Base-by-base conservation (phyloP, 441 rosid species). In the Sinapis alba region DNA sequence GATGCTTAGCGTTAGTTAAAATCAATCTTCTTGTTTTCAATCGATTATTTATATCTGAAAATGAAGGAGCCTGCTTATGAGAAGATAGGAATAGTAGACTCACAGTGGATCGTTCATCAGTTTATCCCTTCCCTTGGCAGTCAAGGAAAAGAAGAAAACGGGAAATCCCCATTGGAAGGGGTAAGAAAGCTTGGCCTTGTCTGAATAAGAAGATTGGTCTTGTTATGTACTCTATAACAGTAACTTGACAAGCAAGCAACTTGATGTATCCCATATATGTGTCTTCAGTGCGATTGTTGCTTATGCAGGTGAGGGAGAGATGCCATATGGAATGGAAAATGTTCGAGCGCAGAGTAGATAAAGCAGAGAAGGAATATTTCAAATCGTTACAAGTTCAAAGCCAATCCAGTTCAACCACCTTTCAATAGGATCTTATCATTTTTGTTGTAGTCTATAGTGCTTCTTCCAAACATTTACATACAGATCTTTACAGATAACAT, bases 101-200 rank as follows among this genome's bases (percentile, higher is more conserved):
- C 98, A 80, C 98, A 96, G 70, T 96, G 98, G 99, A 88, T 96
- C 66, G 86, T 96, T 83, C 99, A 96, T 83, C 96, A 89, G 80
- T 83, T 87, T 38, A 86, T 96, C 50, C 99, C 99, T 43, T 89
- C 98, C 3, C 98, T 96, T 0, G 98, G 99, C 50, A 90, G 62
- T 70, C 94, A 96, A 91, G 99, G 98, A 63, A 86, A 84, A 62
- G 61, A 79, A 32, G 79, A 81, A 21, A 65, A 84, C 0, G 98
- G 98, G 50, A 89, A 84, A 78, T 72, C 92, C 4, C 86, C 97
- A 57, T 89, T 96, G 94, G 87, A 87, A 83, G 99, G 93, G 96
- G 98, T 93, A 68, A 65, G 65, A 72, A 77, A 76, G 26, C 64
- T 36, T n/a, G 47, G 19, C n/a, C 23, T 58, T 27, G 45, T 53